These are phyloP conservation scores for Glycyrrhiza uralensis DNA, from an alignment of 306 rosid genomes.

Conservation along the genomic window DNA sequence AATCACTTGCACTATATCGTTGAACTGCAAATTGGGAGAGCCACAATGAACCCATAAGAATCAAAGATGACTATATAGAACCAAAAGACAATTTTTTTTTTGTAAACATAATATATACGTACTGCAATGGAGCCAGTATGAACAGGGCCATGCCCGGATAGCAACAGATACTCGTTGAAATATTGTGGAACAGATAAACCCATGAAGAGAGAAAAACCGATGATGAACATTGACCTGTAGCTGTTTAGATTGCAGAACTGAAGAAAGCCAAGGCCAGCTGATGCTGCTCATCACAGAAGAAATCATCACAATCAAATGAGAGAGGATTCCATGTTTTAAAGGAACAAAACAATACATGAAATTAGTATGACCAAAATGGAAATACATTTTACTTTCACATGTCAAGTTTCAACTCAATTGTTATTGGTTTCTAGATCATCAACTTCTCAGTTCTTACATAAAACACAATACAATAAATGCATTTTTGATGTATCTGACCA, in stretches of 20 bases:
- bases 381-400: slow-evolving; percentile 5
- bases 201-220: slow-evolving; percentile 81
- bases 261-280: slow-evolving; percentile 69
- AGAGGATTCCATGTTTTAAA: neutral
- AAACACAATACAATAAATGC: too few species aligned
- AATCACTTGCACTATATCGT: slow-evolving; percentile 62
- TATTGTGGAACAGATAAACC: slow-evolving; percentile 80
- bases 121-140: slow-evolving; percentile 61
- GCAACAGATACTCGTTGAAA: slow-evolving; percentile 47
- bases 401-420: slow-evolving; percentile 9
- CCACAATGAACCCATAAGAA: neutral
- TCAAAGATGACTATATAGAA: neutral
- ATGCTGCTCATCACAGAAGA: slow-evolving; percentile 45
- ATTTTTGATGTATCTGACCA: neutral
- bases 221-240: slow-evolving; percentile 60
- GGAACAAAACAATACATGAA: neutral
- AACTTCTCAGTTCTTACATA: neutral
- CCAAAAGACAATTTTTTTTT: neutral
- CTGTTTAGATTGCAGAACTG: slow-evolving; percentile 91
- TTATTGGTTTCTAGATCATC: neutral
- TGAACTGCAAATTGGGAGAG: slow-evolving; percentile 50
- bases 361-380: neutral
- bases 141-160: slow-evolving; percentile 61
- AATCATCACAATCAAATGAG: neutral
- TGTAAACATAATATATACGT: slow-evolving; percentile 21